Percentiles rank a stretch among this genome's conserved stretches.
These are phyloP conservation scores for Tolypocladium sp. DNA, from an alignment of 2,329 filamentous ascomycete species.

Conservation along the genomic window DNA sequence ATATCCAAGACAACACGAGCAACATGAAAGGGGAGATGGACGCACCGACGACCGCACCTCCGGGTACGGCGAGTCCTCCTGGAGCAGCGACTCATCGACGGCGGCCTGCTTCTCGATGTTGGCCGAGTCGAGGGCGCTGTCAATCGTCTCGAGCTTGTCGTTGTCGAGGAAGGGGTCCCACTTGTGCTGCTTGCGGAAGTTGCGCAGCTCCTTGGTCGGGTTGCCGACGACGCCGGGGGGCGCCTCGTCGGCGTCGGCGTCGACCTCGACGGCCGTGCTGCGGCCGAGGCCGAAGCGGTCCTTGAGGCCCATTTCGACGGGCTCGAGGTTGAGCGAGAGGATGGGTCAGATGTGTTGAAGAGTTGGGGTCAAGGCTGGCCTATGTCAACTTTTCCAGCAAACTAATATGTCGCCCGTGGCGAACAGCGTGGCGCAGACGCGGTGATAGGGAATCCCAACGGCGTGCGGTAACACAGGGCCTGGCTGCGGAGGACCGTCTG, in stretches of 20 bases:
- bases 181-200: constrained; percentile 39
- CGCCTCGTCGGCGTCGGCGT: background rate
- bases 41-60: constrained; percentile 15
- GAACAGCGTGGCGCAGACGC: background rate
- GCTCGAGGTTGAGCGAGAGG: background rate
- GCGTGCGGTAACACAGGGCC: background rate
- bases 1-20: background rate
- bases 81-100: constrained; percentile 34
- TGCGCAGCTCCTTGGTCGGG: constrained; percentile 19
- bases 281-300: constrained; percentile 4
- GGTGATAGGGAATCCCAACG: background rate
- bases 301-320: constrained; percentile 8
- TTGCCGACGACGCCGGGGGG: constrained; percentile 6
- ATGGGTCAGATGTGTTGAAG: background rate
- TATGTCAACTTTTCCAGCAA: background rate
- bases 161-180: constrained; percentile 49
- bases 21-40: background rate
- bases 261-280: constrained; percentile 2
- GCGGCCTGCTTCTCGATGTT: constrained; percentile 33
- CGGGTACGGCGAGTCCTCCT: constrained; percentile 37
- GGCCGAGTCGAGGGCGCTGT: constrained; percentile 32
- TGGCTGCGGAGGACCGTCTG: background rate
- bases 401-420: background rate
- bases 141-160: constrained; percentile 40
- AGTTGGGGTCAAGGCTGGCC: background rate